Evolutionary conservation across 1,139 yeast genomes (phyloP).

Genomic region (Nematodospora anomalae): DNA sequence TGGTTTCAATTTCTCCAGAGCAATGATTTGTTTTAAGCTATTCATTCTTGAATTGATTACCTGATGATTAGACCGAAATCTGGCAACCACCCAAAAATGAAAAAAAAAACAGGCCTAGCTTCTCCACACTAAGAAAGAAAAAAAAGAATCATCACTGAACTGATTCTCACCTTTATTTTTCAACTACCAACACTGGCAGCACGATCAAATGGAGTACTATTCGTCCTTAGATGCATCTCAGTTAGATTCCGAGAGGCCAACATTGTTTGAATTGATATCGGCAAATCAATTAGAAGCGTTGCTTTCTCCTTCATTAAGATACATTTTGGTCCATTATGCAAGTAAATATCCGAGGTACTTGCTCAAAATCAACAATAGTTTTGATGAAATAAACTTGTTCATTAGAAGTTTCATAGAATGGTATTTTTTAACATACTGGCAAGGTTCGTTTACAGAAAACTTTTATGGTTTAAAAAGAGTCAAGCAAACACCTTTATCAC

Average conservation of each 20-base stretch:
- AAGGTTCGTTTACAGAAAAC: slow-evolving; percentile 86
- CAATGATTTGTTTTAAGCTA: slow-evolving; percentile 21
- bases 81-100: slow-evolving; percentile 5
- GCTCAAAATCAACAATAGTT: slow-evolving; percentile 60
- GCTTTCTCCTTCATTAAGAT: slow-evolving; percentile 80
- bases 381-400: slow-evolving; percentile 72
- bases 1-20: slow-evolving; percentile 20
- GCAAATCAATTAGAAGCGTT: slow-evolving; percentile 76
- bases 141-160: not conserved
- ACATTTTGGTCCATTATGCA: slow-evolving; percentile 79
- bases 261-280: slow-evolving; percentile 80
- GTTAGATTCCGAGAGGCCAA: slow-evolving; percentile 73
- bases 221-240: slow-evolving; percentile 77
- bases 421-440: slow-evolving; percentile 71
- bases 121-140: not conserved
- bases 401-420: slow-evolving; percentile 72
- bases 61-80: too few species aligned
- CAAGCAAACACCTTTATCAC: slow-evolving; percentile 39
- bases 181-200: not conserved
- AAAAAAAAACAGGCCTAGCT: slow-evolving; percentile 2
- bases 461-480: slow-evolving; percentile 86
- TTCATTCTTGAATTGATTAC: too few species aligned
- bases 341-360: slow-evolving; percentile 73
- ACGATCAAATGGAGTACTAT: slow-evolving; percentile 67
- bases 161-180: slow-evolving; percentile 3